Evolutionary conservation across 257 asterid species (phyloP), one percentile per base, ranked within the genome.

Genomic region (Ocimum tenuiflorum): DNA sequence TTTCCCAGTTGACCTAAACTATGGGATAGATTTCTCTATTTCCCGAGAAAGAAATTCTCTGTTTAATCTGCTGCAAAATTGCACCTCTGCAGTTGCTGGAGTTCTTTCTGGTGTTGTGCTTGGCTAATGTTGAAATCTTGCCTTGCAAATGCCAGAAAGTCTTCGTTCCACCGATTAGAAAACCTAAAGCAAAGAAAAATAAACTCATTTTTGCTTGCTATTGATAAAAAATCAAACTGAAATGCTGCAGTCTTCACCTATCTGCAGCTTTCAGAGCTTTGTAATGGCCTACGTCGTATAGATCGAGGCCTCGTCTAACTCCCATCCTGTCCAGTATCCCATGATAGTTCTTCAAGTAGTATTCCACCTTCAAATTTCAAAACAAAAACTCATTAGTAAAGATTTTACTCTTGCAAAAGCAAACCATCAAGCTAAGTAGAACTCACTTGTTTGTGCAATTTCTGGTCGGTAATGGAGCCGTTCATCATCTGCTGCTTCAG

Each of bases 91-190:
- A 79, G 76, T 14, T 62, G 75, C 8, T 63, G 59, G 53, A 79
- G 80, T 65, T 82, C 88, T 63, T 67, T 53, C 48, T 45, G 76
- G 55, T 79, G 72, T 42, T 63, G 67, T 36, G 78, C 75, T 63
- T 82, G 88, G 60, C 83, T 79, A 1, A 36, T n/a, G 27, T 82
- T 66, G 41, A 75, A 82, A 67, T 79, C 78, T 43, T 42, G 60
- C 15, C 19, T 52, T 2, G 85, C 39, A 4, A 76, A 73, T 19
- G n/a, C 55, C 10, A 66, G 56, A 14, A 77, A 27, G 27, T 79
- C 85, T 55, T 27, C 73, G 11, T 55, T 72, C 13, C 70, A 9
- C 11, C 54, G 15, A 6, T 33, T 56, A 10, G 71, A 69, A 52
- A 62, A 77, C 71, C 85, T 71, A n/a, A 24, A 65, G 24, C 22